Evolutionary conservation across 306 rosid species (phyloP), one percentile per base, ranked within the genome.

Genomic region (Biancaea sappan): DNA sequence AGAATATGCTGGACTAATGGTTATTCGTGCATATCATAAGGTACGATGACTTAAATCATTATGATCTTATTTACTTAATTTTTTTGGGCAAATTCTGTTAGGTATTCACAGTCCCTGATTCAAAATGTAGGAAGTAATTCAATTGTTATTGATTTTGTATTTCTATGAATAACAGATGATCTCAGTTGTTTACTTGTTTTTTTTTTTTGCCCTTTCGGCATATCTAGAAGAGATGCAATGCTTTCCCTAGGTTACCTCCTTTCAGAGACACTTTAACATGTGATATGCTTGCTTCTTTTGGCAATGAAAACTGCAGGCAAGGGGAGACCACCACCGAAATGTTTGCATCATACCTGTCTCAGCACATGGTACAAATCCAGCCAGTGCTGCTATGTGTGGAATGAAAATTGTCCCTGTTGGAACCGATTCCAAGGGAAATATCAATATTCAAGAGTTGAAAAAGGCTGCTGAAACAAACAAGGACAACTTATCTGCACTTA

Each of bases 1-100:
- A 84, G 99, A 95, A 79, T 95, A 95, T 84, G 99, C 99, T 59
- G 99, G 99, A 78, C 94, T 95, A 58, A 95, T 95, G 99, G 99
- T 95, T 85, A 95, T 95, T 69, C 98, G 97, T 8, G 99, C 99
- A 18, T 95, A 95, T 85, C 99, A 95, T 82, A 3, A 71, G 84
- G 99, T 95, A 89, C 43, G 83, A 37, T 50, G 15, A 68, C 79
- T 78, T 64, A 44, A 52, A 34, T n/a, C 72, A 34, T 72, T 24
- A 72, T 31, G 46, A 72, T 28, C 28, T 31, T 35, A 34, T 73
- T 65, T 72, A 24, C 50, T 81, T 14, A 50, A 59, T 54, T 50
- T 76, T 56, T 65, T 16, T 70, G 8, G 19, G 38, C 16, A 69
- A 5, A 34, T 52, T 77, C 53, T 24, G 34, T 1, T 41, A n/a